A percentile compares a stretch with the other conserved stretches of the same genome.
phyloP scores from a whole-genome alignment of 352 stramenopile species.

The Globisporangium cystogenes region DNA sequence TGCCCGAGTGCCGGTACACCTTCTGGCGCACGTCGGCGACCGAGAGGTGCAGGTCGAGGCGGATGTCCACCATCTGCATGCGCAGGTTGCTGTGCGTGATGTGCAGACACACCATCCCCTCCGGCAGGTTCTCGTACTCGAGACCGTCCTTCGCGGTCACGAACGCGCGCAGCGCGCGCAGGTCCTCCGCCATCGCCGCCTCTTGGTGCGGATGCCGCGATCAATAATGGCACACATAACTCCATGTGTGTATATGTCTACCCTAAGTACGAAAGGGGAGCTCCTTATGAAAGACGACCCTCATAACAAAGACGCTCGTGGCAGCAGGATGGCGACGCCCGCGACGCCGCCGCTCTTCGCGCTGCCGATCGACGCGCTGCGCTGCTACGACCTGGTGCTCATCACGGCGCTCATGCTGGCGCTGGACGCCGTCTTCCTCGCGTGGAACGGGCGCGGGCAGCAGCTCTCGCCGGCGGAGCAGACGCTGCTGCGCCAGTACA shows the following conservation, averaged over 20 bases:
- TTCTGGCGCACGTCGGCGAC: constrained; percentile 88
- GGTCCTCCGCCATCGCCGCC: constrained; percentile 56
- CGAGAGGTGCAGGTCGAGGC: constrained; percentile 91
- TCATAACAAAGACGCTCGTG: no score
- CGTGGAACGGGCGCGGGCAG: constrained; percentile 45
- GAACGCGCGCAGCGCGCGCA: constrained; percentile 69
- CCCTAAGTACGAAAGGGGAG: constrained; percentile 1
- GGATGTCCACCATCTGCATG: constrained; percentile 96
- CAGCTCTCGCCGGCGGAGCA: constrained; percentile 52
- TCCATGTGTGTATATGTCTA: not conserved
- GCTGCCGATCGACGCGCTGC: constrained; percentile 44
- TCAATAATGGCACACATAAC: no score
- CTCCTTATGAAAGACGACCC: no score
- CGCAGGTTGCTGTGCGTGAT: constrained; percentile 98
- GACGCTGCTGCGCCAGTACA: constrained; percentile 60
- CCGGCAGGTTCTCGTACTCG: constrained; percentile 82
- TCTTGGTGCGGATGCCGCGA: constrained; percentile 1
- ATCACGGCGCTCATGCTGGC: constrained; percentile 54
- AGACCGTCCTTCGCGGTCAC: constrained; percentile 81
- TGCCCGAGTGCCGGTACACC: constrained; percentile 95
- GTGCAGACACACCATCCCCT: constrained; percentile 91
- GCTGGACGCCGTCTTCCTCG: constrained; percentile 41
- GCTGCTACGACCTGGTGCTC: constrained; percentile 67
- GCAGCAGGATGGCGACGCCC: not conserved
- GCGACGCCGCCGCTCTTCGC: constrained; percentile 13